These are phyloP conservation scores for Earliella scabrosa DNA, from an alignment of 1,284 basidiomycete genomes.

Conservation along the genomic window DNA sequence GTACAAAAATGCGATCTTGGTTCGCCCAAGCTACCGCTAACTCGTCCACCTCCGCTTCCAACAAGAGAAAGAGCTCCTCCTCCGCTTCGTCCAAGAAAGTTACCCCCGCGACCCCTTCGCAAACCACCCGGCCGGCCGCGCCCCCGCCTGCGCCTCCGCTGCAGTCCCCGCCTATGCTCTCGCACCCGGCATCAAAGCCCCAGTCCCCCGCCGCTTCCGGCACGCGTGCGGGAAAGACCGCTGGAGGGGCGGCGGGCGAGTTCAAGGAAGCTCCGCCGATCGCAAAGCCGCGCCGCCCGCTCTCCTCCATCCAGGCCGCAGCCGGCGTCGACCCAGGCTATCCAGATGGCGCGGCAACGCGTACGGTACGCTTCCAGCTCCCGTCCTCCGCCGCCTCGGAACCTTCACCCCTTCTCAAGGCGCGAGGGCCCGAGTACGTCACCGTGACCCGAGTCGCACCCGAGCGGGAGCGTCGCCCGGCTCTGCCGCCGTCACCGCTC, in stretches of 20 bases:
- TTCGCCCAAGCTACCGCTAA: background rate
- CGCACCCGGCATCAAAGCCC: background rate
- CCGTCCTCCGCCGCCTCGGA: constrained; percentile 4
- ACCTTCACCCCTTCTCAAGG: constrained; percentile 1
- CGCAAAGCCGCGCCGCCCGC: constrained; percentile 2
- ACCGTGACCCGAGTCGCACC: background rate
- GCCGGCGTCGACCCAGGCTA: background rate
- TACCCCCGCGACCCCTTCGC: background rate
- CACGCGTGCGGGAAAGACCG: background rate
- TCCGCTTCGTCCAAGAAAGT: background rate
- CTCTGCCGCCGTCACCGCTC: background rate
- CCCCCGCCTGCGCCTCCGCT: background rate
- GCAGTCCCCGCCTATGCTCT: background rate
- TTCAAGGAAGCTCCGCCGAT: background rate
- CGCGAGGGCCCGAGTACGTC: constrained; percentile 5
- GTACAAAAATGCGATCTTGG: constrained; percentile 1
- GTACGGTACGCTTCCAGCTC: constrained; percentile 7
- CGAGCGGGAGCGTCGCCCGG: background rate
- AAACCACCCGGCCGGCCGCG: background rate
- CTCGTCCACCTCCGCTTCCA: background rate
- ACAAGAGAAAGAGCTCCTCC: background rate
- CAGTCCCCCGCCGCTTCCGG: background rate
- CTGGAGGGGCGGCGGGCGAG: background rate
- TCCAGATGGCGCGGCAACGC: background rate
- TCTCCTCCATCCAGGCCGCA: constrained; percentile 13